phyloP scores from a whole-genome alignment of 2,329 filamentous ascomycete genomes.

The Alternaria arbusti region DNA sequence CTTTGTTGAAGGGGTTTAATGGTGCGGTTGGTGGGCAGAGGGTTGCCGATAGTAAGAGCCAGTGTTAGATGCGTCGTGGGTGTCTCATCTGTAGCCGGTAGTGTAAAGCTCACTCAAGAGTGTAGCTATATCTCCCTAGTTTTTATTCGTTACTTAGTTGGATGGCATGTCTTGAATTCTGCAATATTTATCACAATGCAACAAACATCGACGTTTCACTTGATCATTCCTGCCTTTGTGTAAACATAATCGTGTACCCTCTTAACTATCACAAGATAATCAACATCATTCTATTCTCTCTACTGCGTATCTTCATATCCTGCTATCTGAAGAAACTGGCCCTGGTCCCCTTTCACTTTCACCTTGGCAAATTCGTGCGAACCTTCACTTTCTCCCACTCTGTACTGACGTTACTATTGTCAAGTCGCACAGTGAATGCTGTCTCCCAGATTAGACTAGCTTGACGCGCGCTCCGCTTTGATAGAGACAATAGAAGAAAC shows the following conservation, averaged over 20 bases:
- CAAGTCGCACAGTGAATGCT: neutral
- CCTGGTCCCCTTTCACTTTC: neutral
- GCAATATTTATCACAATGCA: neutral
- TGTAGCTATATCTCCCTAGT: neutral
- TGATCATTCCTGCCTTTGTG: neutral
- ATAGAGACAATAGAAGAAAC: neutral
- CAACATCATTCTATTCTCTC: neutral
- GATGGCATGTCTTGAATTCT: neutral
- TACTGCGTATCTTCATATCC: neutral
- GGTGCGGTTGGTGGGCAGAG: slow-evolving; percentile 1
- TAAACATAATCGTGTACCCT: neutral
- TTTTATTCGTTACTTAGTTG: fast-evolving
- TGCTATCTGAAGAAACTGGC: neutral
- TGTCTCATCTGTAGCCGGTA: fast-evolving
- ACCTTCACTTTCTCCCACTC: neutral
- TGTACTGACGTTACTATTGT: neutral
- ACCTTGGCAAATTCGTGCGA: neutral
- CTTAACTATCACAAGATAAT: neutral
- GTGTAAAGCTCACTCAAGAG: neutral
- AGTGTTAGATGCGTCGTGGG: neutral
- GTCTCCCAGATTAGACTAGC: neutral
- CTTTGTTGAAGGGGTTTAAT: neutral
- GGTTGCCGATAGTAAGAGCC: neutral
- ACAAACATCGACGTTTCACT: neutral
- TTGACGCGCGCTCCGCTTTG: neutral